A percentile compares a stretch with the other conserved stretches of the same genome.
phyloP scores from a whole-genome alignment of 2,329 filamentous ascomycete genomes.

The Fusarium sp. region DNA sequence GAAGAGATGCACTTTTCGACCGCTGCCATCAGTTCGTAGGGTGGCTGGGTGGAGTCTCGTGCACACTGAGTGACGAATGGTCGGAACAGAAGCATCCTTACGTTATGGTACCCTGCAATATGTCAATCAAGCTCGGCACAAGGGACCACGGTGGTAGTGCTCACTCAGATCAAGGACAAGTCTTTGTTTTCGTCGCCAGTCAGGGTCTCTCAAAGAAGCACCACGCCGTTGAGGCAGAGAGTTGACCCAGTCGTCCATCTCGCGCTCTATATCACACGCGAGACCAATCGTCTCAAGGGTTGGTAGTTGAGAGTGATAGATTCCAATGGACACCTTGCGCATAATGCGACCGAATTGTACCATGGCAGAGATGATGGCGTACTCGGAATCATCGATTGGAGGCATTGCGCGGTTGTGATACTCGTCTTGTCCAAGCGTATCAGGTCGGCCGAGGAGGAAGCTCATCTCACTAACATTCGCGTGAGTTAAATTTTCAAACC shows the following conservation, averaged over 20 bases:
- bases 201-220: constrained; percentile 11
- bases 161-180: constrained; percentile 9
- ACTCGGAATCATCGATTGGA: constrained; percentile 7
- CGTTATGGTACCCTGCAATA: constrained; percentile 12
- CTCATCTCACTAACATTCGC: constrained; percentile 5
- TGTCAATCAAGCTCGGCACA: not conserved
- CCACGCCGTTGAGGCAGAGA: constrained; percentile 4
- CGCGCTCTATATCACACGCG: constrained; percentile 5
- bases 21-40: not conserved
- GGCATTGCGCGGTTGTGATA: constrained; percentile 18
- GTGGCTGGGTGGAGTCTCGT: not conserved
- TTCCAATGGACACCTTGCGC: constrained; percentile 1
- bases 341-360: constrained; percentile 12
- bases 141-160: not conserved
- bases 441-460: constrained; percentile 9
- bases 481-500: not conserved
- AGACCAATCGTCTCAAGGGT: not conserved
- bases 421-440: constrained; percentile 15
- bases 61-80: constrained; percentile 2
- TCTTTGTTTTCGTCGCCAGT: constrained; percentile 21
- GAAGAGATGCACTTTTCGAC: constrained; percentile 13
- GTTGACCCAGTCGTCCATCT: constrained; percentile 11
- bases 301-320: constrained; percentile 12
- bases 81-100: constrained; percentile 17
- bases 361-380: constrained; percentile 16